Evolutionary conservation across 2,329 filamentous ascomycete species (phyloP).

Genomic region (Colletotrichum truncatum): DNA sequence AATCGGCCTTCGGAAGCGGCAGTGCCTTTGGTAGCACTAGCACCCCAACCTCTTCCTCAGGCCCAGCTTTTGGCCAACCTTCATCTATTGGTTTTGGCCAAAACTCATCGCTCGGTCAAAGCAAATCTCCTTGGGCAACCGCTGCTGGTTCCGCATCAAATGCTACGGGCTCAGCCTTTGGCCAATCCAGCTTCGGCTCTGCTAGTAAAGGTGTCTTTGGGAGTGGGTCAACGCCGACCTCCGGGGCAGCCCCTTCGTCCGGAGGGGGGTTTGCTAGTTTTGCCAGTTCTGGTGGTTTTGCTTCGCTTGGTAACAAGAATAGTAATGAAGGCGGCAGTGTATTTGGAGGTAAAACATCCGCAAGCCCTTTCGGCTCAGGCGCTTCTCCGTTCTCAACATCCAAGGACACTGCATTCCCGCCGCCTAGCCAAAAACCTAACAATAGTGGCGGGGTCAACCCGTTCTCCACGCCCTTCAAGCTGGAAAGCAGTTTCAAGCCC

Average conservation of each 20-base stretch:
- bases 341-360: constrained; percentile 50
- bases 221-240: constrained; percentile 35
- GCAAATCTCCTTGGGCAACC: constrained; percentile 63
- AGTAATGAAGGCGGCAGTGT: constrained; percentile 44
- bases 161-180: constrained; percentile 57
- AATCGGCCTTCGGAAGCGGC: constrained; percentile 14
- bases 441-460: constrained; percentile 51
- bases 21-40: constrained; percentile 11
- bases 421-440: constrained; percentile 45
- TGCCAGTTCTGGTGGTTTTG: constrained; percentile 64
- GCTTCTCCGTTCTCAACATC: constrained; percentile 43
- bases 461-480: constrained; percentile 64
- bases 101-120: constrained; percentile 56
- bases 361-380: constrained; percentile 42
- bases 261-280: constrained; percentile 63
- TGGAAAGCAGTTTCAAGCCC: constrained; percentile 73
- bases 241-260: constrained; percentile 41
- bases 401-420: constrained; percentile 49
- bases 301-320: constrained; percentile 50
- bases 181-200: constrained; percentile 60
- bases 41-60: constrained; percentile 37
- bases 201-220: constrained; percentile 50
- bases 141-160: constrained; percentile 42
- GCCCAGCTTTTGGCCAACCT: constrained; percentile 44
- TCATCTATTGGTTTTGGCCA: constrained; percentile 59